These are phyloP conservation scores for Phaeotremella fagi DNA, from an alignment of 768 basidiomycete species.

Conservation along the genomic window DNA sequence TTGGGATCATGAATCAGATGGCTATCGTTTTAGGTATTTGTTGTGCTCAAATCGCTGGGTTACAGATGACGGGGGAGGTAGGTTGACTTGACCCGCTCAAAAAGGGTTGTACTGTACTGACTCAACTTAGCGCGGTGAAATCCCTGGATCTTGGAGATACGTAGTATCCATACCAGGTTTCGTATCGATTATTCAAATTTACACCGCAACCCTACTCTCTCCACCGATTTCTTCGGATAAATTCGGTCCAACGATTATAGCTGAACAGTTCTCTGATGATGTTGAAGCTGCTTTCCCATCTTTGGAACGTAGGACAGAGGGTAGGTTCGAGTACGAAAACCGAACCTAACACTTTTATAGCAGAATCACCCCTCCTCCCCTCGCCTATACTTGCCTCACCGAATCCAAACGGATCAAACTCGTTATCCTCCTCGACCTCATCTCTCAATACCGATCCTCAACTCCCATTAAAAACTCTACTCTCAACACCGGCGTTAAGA, in stretches of 20 bases:
- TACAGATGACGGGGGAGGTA: constrained; percentile 36
- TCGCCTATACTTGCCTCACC: constrained; percentile 23
- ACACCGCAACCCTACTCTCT: not conserved
- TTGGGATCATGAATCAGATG: constrained; percentile 44
- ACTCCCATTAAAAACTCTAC: constrained; percentile 30
- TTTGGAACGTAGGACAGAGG: constrained; percentile 1
- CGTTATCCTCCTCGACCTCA: not conserved
- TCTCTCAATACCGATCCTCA: constrained; percentile 13
- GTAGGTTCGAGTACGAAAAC: not conserved
- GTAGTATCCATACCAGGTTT: constrained; percentile 39
- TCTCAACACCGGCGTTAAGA: constrained; percentile 42
- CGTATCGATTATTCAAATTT: constrained; percentile 31
- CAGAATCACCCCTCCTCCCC: not conserved
- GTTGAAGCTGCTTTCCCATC: not conserved
- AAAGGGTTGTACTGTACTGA: not conserved
- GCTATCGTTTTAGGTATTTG: constrained; percentile 42
- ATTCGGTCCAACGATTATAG: not conserved
- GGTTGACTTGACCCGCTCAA: not conserved
- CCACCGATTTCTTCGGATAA: not conserved
- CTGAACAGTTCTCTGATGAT: constrained; percentile 6
- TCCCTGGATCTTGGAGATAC: constrained; percentile 42
- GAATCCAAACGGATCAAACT: not conserved
- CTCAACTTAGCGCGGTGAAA: constrained; percentile 34
- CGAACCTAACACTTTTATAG: not conserved
- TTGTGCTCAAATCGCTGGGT: constrained; percentile 37